Evolutionary conservation across 2,329 filamentous ascomycete species (phyloP).

Genomic region (Diaporthe humulicola): DNA sequence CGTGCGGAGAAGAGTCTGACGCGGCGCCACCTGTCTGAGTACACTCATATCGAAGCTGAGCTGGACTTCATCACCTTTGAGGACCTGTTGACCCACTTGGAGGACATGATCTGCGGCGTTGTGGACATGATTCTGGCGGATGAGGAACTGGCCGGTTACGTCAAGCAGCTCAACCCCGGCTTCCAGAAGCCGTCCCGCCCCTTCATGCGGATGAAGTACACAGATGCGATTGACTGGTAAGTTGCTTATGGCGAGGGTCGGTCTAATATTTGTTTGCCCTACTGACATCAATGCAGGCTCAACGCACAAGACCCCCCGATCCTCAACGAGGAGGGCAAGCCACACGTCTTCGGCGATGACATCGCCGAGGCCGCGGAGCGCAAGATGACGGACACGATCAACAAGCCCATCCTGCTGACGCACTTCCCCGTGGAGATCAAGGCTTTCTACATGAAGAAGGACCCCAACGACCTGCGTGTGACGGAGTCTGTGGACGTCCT

Average conservation of each 20-base stretch:
- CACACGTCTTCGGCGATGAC: conserved; percentile 94
- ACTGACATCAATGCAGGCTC: conserved; percentile 75
- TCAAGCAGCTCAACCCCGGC: conserved; percentile 91
- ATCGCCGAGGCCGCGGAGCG: conserved; percentile 98
- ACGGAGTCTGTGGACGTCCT: conserved; percentile 91
- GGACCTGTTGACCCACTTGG: conserved; percentile 88
- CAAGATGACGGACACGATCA: conserved; percentile 96
- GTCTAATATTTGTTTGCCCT: background rate
- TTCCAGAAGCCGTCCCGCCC: conserved; percentile 87
- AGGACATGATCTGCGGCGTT: conserved; percentile 88
- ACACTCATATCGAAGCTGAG: conserved; percentile 96
- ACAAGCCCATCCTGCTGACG: conserved; percentile 93
- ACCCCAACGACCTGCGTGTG: conserved; percentile 80
- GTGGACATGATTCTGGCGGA: conserved; percentile 83
- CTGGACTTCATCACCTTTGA: conserved; percentile 95
- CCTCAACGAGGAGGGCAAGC: conserved; percentile 90
- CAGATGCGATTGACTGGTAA: conserved; percentile 47
- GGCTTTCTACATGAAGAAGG: conserved; percentile 99
- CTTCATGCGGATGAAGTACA: conserved; percentile 95
- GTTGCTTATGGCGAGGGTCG: background rate
- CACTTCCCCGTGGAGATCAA: conserved; percentile 99
- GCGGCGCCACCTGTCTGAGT: conserved; percentile 93
- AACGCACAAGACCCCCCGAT: conserved; percentile 84
- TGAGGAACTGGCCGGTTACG: conserved; percentile 76
- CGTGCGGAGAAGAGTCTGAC: conserved; percentile 97